Conservation (phyloP, 768 basidiomycete genomes). For the Myochromella boudieri region DNA sequence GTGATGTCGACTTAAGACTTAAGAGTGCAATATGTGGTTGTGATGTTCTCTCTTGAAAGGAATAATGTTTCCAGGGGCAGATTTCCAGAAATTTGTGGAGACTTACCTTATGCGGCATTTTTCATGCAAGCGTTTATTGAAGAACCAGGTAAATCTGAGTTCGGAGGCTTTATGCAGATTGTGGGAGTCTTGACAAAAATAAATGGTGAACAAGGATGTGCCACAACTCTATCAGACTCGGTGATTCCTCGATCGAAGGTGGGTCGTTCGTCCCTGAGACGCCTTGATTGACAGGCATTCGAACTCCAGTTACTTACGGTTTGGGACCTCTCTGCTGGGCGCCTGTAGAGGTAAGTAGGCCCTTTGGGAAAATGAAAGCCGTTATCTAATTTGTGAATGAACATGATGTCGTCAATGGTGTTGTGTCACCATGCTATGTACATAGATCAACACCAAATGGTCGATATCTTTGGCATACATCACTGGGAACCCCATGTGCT, state of each 20-base stretch:
- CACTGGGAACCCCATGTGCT: not conserved
- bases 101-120: not conserved
- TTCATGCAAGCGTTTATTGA: constrained; percentile 1
- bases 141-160: not conserved
- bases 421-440: not conserved
- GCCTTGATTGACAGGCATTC: constrained; percentile 8
- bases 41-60: not conserved
- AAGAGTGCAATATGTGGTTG: not conserved
- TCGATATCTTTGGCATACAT: constrained; percentile 4
- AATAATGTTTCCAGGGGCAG: not conserved
- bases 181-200: too few relatives aligned
- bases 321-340: not conserved
- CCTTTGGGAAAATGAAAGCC: constrained; percentile 2
- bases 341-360: not conserved
- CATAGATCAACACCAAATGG: constrained; percentile 6
- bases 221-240: constrained; percentile 21
- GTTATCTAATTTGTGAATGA: constrained; percentile 3
- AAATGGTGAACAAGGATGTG: too few relatives aligned
- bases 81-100: too few relatives aligned
- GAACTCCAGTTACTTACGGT: not conserved
- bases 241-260: constrained; percentile 19
- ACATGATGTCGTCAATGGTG: constrained; percentile 6
- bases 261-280: constrained; percentile 1
- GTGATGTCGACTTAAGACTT: not conserved
- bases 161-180: constrained; percentile 2